Percentiles rank a stretch among this genome's conserved stretches.
Conservation (phyloP, 305 asterid species). For the Rubia tinctorum region DNA sequence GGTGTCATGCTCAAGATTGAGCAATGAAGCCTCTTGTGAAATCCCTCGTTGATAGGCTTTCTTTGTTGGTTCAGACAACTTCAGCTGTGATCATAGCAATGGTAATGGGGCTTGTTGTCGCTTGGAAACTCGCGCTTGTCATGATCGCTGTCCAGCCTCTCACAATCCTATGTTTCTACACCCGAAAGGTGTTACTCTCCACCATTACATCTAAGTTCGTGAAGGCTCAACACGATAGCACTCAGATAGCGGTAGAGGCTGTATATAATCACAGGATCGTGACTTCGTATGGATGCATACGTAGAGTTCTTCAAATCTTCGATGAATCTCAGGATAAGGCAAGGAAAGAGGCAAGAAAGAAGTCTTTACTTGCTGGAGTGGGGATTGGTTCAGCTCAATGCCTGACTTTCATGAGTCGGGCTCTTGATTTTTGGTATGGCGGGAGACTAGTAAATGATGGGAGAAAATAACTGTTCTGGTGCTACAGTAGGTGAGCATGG, state of each 20-base stretch:
- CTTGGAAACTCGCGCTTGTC: conserved; percentile 88
- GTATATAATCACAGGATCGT: conserved; percentile 71
- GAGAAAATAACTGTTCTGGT: too few species aligned
- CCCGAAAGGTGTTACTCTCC: conserved; percentile 59
- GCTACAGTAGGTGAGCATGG: too few species aligned
- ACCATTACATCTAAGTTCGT: conserved; percentile 55
- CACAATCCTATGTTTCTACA: conserved; percentile 65
- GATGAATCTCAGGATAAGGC: conserved; percentile 79
- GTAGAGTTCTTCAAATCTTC: conserved; percentile 59
- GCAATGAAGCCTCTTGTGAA: conserved; percentile 78
- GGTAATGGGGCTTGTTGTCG: conserved; percentile 61
- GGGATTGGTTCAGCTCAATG: conserved; percentile 94
- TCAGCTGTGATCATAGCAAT: conserved; percentile 68
- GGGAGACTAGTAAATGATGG: conserved; percentile 66
- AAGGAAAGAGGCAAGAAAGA: conserved; percentile 73
- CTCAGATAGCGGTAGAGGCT: conserved; percentile 79
- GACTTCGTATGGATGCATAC: conserved; percentile 61
- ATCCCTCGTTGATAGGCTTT: conserved; percentile 73
- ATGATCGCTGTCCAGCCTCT: conserved; percentile 88
- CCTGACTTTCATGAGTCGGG: conserved; percentile 79
- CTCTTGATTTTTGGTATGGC: conserved; percentile 87
- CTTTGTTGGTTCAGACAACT: conserved; percentile 54
- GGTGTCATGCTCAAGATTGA: conserved; percentile 52
- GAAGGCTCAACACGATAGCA: conserved; percentile 62
- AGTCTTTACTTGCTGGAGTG: conserved; percentile 72